Conservation (phyloP, 1,139 yeast genomes). For the Scheffersomyces insectosa region DNA sequence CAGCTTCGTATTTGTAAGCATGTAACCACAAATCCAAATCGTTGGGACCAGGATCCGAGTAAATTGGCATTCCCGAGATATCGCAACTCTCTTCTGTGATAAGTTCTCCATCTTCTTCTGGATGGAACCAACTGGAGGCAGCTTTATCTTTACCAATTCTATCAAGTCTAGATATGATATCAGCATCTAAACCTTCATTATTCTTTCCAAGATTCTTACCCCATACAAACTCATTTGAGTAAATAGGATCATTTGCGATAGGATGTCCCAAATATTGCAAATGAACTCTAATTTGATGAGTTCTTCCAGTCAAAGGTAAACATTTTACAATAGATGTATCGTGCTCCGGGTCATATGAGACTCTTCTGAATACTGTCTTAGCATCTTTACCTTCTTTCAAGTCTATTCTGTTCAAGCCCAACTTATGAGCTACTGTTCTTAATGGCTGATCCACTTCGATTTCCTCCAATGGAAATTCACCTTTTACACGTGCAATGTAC, state of each 20-base stretch:
- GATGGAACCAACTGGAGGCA: slow-evolving; percentile 70
- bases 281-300: slow-evolving; percentile 94
- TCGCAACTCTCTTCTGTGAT: slow-evolving; percentile 60
- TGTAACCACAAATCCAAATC: slow-evolving; percentile 90
- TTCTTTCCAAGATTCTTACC: slow-evolving; percentile 60
- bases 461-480: slow-evolving; percentile 64
- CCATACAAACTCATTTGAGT: slow-evolving; percentile 69
- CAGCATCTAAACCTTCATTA: slow-evolving; percentile 49
- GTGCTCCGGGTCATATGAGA: slow-evolving; percentile 60
- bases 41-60: slow-evolving; percentile 84
- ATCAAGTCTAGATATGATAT: slow-evolving; percentile 51
- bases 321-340: slow-evolving; percentile 74
- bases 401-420: slow-evolving; percentile 74
- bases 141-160: slow-evolving; percentile 67
- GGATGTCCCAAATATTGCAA: slow-evolving; percentile 85
- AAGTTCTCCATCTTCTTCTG: slow-evolving; percentile 60
- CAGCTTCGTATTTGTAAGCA: slow-evolving; percentile 74
- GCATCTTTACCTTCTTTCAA: slow-evolving; percentile 67
- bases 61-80: slow-evolving; percentile 69
- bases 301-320: slow-evolving; percentile 85
- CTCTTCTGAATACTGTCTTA: slow-evolving; percentile 50
- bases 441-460: slow-evolving; percentile 68
- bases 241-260: slow-evolving; percentile 92
- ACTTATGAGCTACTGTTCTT: slow-evolving; percentile 71
- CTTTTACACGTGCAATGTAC: slow-evolving; percentile 85